phyloP scores from a whole-genome alignment of 202 grass and related monocot species.

The Digitaria exilis region DNA sequence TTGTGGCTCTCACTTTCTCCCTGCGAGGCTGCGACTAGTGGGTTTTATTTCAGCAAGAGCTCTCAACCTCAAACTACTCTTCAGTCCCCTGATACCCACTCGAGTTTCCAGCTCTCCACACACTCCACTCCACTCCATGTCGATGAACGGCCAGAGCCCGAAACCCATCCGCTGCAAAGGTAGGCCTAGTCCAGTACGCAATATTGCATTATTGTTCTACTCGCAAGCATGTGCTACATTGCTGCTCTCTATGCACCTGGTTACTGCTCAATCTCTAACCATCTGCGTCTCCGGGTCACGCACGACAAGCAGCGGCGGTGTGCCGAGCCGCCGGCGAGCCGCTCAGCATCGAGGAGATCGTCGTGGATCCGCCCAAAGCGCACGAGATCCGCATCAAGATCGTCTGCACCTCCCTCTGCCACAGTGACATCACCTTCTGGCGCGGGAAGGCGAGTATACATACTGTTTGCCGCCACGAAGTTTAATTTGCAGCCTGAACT shows the following conservation, averaged over 20 bases:
- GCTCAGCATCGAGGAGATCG: constrained; percentile 65
- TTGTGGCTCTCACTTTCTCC: neutral
- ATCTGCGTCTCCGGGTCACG: neutral
- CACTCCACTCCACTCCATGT: neutral
- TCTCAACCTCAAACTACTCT: neutral
- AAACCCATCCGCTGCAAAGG: constrained; percentile 79
- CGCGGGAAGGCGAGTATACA: constrained; percentile 45
- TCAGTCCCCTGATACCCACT: neutral
- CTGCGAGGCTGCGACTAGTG: neutral
- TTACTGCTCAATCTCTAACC: neutral
- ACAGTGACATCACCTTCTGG: constrained; percentile 68
- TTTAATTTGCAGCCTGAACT: neutral
- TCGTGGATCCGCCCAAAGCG: constrained; percentile 60
- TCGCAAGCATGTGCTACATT: too few relatives aligned
- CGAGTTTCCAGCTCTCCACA: neutral
- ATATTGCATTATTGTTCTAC: too few relatives aligned
- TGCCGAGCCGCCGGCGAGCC: constrained; percentile 56
- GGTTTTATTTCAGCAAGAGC: neutral
- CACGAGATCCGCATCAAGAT: constrained; percentile 68
- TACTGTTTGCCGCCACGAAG: neutral
- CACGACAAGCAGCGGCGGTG: constrained; percentile 51
- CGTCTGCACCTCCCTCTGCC: constrained; percentile 72
- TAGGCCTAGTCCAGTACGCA: neutral
- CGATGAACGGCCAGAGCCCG: constrained; percentile 36
- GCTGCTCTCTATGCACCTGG: neutral